Evolutionary conservation across 805 yeast species (phyloP).

Genomic region (Candida incommunis): DNA sequence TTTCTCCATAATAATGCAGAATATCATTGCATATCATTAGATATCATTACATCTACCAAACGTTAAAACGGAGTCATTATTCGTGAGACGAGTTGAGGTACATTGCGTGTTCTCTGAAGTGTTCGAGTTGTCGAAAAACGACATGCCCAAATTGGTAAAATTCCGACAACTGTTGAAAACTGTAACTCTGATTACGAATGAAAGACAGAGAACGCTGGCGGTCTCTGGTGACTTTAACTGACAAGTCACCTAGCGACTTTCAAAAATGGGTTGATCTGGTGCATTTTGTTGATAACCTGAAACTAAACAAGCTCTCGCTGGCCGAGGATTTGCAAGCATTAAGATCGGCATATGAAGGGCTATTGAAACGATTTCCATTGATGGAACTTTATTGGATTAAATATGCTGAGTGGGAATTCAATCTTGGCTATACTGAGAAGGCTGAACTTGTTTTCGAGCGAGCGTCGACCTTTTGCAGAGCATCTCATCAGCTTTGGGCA

Average conservation of each 20-base stretch:
- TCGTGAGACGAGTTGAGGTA: no score
- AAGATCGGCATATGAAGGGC: neutral
- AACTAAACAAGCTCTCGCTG: neutral
- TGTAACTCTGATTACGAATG: no score
- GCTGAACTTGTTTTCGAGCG: neutral
- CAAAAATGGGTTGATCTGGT: neutral
- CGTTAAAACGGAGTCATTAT: no score
- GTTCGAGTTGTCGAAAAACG: no score
- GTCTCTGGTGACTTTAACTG: neutral
- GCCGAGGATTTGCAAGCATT: neutral
- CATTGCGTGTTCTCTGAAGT: no score
- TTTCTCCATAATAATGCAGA: no score
- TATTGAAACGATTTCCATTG: neutral
- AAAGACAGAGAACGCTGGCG: constrained; percentile 1
- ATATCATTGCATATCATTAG: no score
- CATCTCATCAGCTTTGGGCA: neutral
- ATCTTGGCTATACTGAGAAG: neutral
- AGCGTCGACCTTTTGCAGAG: neutral
- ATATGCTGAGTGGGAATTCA: neutral
- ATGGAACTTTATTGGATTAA: neutral
- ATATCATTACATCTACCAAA: no score
- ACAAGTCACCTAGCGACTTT: neutral
- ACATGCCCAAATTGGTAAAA: no score
- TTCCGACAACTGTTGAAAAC: no score
- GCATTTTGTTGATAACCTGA: neutral